Evolutionary conservation across 2,329 filamentous ascomycete genomes (phyloP).

Genomic region (Coleophoma crateriformis): DNA sequence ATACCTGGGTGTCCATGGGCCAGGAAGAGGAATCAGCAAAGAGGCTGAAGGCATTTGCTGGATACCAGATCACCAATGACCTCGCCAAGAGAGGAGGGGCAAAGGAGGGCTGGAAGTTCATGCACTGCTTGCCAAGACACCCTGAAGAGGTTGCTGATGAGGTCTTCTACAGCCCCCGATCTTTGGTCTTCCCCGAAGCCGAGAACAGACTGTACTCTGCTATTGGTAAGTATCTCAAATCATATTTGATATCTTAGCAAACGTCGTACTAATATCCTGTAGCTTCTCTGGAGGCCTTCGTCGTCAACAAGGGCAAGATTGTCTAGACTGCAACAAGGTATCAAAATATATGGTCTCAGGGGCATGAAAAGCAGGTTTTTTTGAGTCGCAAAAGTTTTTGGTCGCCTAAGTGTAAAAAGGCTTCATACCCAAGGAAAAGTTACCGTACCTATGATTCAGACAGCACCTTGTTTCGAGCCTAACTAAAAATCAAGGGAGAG

Average conservation of each 20-base stretch:
- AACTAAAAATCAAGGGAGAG: too few species aligned
- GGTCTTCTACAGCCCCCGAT: slow-evolving; percentile 84
- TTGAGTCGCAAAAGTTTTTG: too few species aligned
- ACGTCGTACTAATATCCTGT: neutral
- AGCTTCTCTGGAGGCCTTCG: slow-evolving; percentile 80
- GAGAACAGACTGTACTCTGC: slow-evolving; percentile 94
- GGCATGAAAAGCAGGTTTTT: too few species aligned
- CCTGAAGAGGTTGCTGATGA: slow-evolving; percentile 90
- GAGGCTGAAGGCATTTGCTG: slow-evolving; percentile 74
- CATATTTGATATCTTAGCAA: too few species aligned
- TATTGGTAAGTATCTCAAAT: slow-evolving; percentile 49
- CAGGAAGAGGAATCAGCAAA: slow-evolving; percentile 81
- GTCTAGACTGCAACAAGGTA: slow-evolving; percentile 5
- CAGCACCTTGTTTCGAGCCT: too few species aligned
- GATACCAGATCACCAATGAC: slow-evolving; percentile 87
- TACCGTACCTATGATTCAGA: too few species aligned
- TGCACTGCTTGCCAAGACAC: slow-evolving; percentile 95
- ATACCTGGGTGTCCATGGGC: slow-evolving; percentile 98
- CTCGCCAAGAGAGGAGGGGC: slow-evolving; percentile 80
- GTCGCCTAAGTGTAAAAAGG: too few species aligned
- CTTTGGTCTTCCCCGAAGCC: slow-evolving; percentile 87
- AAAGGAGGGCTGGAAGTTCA: slow-evolving; percentile 89
- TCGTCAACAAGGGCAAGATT: slow-evolving; percentile 89
- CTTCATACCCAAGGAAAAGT: too few species aligned
- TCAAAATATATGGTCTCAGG: neutral